Percentiles rank a stretch among this genome's conserved stretches.
These are phyloP conservation scores for Cydonia oblonga DNA, from an alignment of 331 rosid species.

Conservation along the genomic window DNA sequence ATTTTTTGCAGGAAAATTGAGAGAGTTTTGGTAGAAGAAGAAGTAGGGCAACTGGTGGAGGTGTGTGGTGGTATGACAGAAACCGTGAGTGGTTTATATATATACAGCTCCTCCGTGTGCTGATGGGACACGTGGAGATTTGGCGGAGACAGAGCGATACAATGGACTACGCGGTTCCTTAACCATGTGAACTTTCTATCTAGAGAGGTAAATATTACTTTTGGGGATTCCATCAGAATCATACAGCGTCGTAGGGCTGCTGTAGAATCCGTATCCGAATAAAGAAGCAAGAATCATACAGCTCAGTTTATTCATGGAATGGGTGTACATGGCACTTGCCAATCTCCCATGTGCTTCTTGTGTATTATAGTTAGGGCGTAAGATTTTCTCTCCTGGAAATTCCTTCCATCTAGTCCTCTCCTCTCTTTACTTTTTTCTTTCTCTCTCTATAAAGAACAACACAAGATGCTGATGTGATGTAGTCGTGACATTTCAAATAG, in stretches of 20 bases:
- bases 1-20: not conserved
- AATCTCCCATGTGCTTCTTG: not conserved
- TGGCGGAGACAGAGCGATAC: not conserved
- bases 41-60: not conserved
- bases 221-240: not conserved
- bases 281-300: conserved; percentile 7
- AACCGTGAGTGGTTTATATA: not conserved
- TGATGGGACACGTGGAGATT: not conserved
- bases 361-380: no score
- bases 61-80: not conserved
- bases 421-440: no score
- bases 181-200: no score
- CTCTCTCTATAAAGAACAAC: no score
- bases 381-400: no score
- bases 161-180: not conserved
- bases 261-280: not conserved
- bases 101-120: not conserved
- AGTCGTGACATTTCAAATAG: no score
- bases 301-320: not conserved
- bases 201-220: not conserved
- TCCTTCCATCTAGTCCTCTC: no score
- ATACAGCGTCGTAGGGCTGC: not conserved
- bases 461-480: no score
- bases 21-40: not conserved
- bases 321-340: not conserved